A percentile compares a stretch with the other conserved stretches of the same genome.
These are phyloP conservation scores for Xerocomus amazonicus DNA, from an alignment of 1,284 basidiomycete genomes.

Conservation along the genomic window DNA sequence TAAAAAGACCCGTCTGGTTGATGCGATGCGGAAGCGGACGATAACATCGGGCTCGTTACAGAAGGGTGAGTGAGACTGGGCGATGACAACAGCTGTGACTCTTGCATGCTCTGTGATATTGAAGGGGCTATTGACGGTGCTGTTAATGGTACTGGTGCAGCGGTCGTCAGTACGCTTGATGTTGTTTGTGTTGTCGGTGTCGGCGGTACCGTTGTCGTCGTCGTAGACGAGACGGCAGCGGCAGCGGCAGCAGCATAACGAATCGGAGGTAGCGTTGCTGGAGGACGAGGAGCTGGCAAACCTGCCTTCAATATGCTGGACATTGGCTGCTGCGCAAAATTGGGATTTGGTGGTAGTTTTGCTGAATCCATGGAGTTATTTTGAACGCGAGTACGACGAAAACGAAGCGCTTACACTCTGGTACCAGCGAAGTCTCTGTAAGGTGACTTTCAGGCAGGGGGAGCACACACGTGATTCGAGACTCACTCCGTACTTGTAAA, in stretches of 20 bases:
- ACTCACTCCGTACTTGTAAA: constrained; percentile 65
- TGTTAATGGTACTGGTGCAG: constrained; percentile 35
- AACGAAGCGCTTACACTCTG: constrained; percentile 43
- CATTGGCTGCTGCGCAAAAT: constrained; percentile 80
- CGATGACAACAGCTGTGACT: constrained; percentile 57
- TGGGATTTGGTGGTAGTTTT: constrained; percentile 78
- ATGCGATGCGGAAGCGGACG: constrained; percentile 70
- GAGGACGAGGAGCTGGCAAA: constrained; percentile 50
- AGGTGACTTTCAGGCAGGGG: constrained; percentile 4
- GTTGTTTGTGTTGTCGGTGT: constrained; percentile 38
- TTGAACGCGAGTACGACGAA: constrained; percentile 15
- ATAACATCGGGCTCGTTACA: constrained; percentile 72
- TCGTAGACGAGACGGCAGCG: constrained; percentile 60
- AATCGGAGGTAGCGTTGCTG: constrained; percentile 73
- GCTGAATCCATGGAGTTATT: constrained; percentile 37
- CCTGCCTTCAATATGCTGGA: constrained; percentile 73
- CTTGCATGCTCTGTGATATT: constrained; percentile 38
- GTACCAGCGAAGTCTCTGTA: constrained; percentile 44
- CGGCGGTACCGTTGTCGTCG: constrained; percentile 31
- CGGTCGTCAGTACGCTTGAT: constrained; percentile 26
- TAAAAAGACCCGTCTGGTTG: constrained; percentile 69
- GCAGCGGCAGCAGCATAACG: constrained; percentile 91
- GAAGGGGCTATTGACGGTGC: constrained; percentile 39
- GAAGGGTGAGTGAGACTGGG: constrained; percentile 79
- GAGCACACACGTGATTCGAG: neutral